Conservation (phyloP, 1,284 basidiomycete genomes). For the Apiotrichum brassicae region DNA sequence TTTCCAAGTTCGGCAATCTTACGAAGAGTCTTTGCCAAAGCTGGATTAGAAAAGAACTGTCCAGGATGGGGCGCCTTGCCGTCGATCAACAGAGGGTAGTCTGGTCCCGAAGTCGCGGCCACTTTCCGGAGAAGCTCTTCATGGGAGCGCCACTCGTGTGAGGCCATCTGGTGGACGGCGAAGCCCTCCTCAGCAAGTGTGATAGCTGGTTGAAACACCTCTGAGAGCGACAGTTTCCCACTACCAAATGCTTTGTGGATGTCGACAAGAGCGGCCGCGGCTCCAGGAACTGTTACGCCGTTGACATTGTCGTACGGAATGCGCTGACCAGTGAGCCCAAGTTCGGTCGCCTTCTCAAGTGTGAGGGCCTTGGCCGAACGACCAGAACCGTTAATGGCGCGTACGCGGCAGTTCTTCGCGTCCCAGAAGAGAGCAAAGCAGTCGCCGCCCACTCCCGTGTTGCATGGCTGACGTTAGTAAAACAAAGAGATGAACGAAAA, state of each 20-base stretch:
- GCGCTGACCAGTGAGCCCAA: slow-evolving; percentile 55
- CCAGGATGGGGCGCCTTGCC: slow-evolving; percentile 20
- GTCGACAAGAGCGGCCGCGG: slow-evolving; percentile 83
- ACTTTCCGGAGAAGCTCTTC: slow-evolving; percentile 7
- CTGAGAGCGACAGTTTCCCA: slow-evolving; percentile 62
- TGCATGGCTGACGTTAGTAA: slow-evolving; percentile 10
- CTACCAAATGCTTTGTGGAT: slow-evolving; percentile 72
- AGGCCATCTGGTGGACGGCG: slow-evolving; percentile 52
- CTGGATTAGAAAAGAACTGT: slow-evolving; percentile 52
- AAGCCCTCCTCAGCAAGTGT: slow-evolving; percentile 69
- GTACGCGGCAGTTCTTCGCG: slow-evolving; percentile 65
- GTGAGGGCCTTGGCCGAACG: slow-evolving; percentile 70
- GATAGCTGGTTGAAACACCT: slow-evolving; percentile 74
- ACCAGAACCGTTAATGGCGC: slow-evolving; percentile 54
- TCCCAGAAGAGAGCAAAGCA: slow-evolving; percentile 86
- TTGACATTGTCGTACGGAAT: slow-evolving; percentile 70
- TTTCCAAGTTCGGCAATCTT: slow-evolving; percentile 71
- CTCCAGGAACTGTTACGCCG: slow-evolving; percentile 86
- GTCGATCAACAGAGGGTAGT: slow-evolving; percentile 22
- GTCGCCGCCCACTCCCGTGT: slow-evolving; percentile 55
- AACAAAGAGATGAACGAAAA: too few species aligned
- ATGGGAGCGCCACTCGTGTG: slow-evolving; percentile 8
- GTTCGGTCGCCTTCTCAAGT: slow-evolving; percentile 60
- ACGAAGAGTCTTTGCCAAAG: slow-evolving; percentile 73
- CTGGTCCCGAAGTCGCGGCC: slow-evolving; percentile 1